Evolutionary conservation across 257 asterid genomes (phyloP).

Genomic region (Verbascum thapsus): DNA sequence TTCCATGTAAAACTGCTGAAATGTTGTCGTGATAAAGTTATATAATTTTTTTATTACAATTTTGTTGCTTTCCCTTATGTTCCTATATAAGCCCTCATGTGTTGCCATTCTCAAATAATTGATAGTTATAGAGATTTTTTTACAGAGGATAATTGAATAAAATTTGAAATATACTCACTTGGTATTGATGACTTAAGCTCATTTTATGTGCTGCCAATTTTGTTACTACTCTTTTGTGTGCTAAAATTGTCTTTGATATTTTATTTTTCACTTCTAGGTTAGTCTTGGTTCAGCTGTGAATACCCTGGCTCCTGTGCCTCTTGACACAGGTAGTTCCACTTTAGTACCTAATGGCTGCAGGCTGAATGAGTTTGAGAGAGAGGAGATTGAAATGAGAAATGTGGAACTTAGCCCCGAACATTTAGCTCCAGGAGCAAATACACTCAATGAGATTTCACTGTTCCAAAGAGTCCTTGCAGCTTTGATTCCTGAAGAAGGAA

Average conservation of each 20-base stretch:
- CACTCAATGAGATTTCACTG: slow-evolving; percentile 55
- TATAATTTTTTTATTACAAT: slow-evolving; percentile 9
- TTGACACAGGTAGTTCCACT: slow-evolving; percentile 53
- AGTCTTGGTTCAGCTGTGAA: slow-evolving; percentile 48
- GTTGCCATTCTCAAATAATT: not conserved
- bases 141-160: slow-evolving; percentile 8
- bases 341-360: slow-evolving; percentile 44
- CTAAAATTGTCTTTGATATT: not conserved
- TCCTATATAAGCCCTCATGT: slow-evolving; percentile 13
- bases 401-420: slow-evolving; percentile 52
- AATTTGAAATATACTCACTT: slow-evolving; percentile 13
- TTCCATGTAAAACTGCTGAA: not conserved
- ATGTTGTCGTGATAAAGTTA: not conserved
- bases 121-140: slow-evolving; percentile 14
- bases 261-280: slow-evolving; percentile 41
- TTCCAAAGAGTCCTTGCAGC: slow-evolving; percentile 85
- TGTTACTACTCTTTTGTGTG: not conserved
- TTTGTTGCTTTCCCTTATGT: slow-evolving; percentile 7
- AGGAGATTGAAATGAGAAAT: slow-evolving; percentile 51
- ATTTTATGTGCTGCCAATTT: slow-evolving; percentile 19
- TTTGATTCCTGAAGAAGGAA: slow-evolving; percentile 76
- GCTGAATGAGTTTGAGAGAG: slow-evolving; percentile 49
- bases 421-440: slow-evolving; percentile 46
- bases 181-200: slow-evolving; percentile 31
- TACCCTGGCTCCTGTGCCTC: slow-evolving; percentile 43